These are phyloP conservation scores for Arthroderma sp. DNA, from an alignment of 2,329 filamentous ascomycete genomes.

Conservation along the genomic window DNA sequence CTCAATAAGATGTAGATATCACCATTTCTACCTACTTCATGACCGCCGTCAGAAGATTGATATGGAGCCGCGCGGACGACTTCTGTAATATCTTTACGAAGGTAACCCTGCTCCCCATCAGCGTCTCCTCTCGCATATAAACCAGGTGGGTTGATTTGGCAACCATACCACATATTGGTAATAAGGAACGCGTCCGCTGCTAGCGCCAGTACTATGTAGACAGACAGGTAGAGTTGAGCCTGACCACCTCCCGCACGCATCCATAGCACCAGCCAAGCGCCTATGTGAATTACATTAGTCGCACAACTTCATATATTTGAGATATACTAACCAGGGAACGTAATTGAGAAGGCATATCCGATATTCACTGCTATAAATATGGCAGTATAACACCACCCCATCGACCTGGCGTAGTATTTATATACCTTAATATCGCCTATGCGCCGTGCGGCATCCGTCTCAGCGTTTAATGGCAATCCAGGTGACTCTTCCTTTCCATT, in stretches of 20 bases:
- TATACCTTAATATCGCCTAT: conserved; percentile 4
- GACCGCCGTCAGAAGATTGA: background rate
- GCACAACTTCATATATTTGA: background rate
- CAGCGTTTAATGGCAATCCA: background rate
- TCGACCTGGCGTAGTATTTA: conserved; percentile 1
- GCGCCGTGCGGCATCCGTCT: background rate
- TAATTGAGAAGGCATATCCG: conserved; percentile 1
- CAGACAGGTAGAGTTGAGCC: conserved; percentile 1
- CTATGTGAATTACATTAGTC: background rate
- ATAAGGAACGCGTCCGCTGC: background rate
- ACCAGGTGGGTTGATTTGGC: background rate
- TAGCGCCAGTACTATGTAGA: background rate
- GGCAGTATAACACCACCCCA: background rate
- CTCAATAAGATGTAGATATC: background rate
- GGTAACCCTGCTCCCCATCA: background rate
- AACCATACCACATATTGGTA: background rate
- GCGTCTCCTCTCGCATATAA: background rate
- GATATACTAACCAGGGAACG: conserved; percentile 1
- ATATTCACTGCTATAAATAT: background rate
- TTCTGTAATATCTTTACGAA: background rate
- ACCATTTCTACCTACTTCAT: background rate
- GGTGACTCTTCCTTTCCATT: background rate
- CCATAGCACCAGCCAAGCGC: background rate
- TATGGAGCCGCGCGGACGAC: conserved; percentile 1
- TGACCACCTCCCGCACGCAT: background rate